Evolutionary conservation across 2,329 filamentous ascomycete genomes (phyloP), one percentile per base, ranked within the genome.

Genomic region (Pleomassaria siparia): DNA sequence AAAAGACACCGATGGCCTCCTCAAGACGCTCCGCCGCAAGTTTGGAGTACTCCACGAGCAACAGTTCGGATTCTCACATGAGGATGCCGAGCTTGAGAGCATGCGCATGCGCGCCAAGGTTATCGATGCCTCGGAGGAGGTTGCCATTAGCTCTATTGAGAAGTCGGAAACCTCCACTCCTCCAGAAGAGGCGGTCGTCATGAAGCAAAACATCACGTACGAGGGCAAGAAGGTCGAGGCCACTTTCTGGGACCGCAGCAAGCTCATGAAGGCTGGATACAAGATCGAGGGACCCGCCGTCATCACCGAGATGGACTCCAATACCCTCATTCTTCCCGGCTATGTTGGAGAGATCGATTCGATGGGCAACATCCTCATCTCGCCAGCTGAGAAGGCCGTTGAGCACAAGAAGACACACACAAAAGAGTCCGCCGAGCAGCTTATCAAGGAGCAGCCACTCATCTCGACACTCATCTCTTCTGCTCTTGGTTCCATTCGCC

Each of bases 271-370:
- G 36, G 62, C 74, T 29, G 72, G 76, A 1, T 61, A 73, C 29
- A 66, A 67, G 28, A 62, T 79, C 2, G 42, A 58, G 1, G 76
- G 76, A 0, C 76, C 76, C 4, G 76, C 74, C 30, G 66, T 79
- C n/a, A 58, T 79, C 29, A 72, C 72, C 0, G 76, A 79, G 49
- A 78, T 78, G 74, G 76, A 79, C 52, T 77, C 75, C 16, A 79
- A 79, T 53, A 79, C 76, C 0, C 63, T 79, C 2, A 74, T 80
- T 21, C 64, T 78, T 4, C 76, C 76, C 1, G 76, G 75, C 0
- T 74, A 70, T 47, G 67, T 67, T 36, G 76, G 74, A 4, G 74
- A 77, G 49, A 72, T 78, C 5, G 76, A 79, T 47, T 56, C 54
- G 5, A 73, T 77, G 40, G 75, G 76, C 3, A 79, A 79, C 53